Base-by-base conservation (phyloP, 2,329 filamentous ascomycete genomes). In the Trichothecium roseum region DNA sequence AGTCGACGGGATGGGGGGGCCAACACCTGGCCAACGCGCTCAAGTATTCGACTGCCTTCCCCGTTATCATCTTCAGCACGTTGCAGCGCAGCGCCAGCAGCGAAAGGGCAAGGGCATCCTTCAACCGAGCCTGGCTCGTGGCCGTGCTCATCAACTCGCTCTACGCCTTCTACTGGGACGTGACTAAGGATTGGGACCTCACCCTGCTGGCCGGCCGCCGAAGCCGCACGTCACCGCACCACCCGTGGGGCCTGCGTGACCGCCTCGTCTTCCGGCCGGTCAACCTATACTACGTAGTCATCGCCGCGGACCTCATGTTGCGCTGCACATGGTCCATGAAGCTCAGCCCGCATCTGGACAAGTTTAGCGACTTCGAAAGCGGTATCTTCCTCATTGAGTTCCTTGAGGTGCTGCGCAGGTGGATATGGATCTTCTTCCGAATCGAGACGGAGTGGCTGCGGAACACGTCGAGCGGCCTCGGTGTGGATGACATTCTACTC, bases 81-180 rank as follows among this genome's bases (percentile, higher is more conserved):
- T 58, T 91, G 51, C 78, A 87, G 61, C 72, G 84, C 41, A 77
- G 55, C 64, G 69, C 56, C 55, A 72, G 54, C 24, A 48, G 55
- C 28, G 59, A 58, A 12, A 53, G 54, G 26, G 57, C 63, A 5
- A 57, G 60, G 41, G 54, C 62, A 3, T 49, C 54, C 1, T 52
- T 74, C 38, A 71, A 74, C 54, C 64, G 64, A 28, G 62, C 64
- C 32, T 91, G 85, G 79, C 64, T 93, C 20, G 59, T 72, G 26
- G 81, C 81, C 30, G 82, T 85, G 20, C 64, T 86, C 24, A 53
- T 91, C 48, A 95, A 98, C 57, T 93, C 85, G 12, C 66, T 83
- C 30, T 98, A 94, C 62, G 87, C 83, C n/a, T 96, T 96, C 64
- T 98, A 91, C 68, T 98, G 91, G 91, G 91, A 98, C 51, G 78